phyloP scores from a whole-genome alignment of 345 rosid genomes.

The Eucalyptus coolabah region DNA sequence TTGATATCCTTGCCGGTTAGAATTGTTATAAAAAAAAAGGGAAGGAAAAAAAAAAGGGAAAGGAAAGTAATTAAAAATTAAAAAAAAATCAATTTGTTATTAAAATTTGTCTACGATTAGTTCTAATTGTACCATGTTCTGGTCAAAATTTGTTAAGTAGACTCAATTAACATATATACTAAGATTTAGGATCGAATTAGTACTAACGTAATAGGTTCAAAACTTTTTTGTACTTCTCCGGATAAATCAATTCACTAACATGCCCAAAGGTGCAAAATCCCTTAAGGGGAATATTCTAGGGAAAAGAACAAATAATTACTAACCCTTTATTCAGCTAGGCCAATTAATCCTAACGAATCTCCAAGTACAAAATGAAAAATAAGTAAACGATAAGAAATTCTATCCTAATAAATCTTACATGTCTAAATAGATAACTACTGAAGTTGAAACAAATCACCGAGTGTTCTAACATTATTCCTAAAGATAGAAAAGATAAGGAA shows the following conservation, averaged over 20 bases:
- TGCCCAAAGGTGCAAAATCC: not conserved
- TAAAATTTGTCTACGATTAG: too few relatives aligned
- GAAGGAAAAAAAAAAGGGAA: too few relatives aligned
- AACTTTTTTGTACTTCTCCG: too few relatives aligned
- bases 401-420: not conserved
- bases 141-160: accelerated
- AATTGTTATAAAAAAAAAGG: accelerated
- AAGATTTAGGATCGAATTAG: not conserved
- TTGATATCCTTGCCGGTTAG: too few relatives aligned
- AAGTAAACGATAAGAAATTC: not conserved
- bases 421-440: not conserved
- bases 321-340: not conserved
- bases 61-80: too few relatives aligned
- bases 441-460: not conserved
- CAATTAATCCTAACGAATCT: not conserved
- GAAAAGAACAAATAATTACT: not conserved
- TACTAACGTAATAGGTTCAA: not conserved
- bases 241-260: not conserved
- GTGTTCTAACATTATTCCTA: not conserved
- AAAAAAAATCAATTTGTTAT: accelerated
- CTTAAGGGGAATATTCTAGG: not conserved
- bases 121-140: accelerated
- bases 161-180: too few relatives aligned
- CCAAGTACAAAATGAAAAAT: not conserved
- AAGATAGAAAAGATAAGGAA: not conserved